A percentile compares a stretch with the other conserved stretches of the same genome.
Evolutionary conservation across 2,329 filamentous ascomycete genomes (phyloP).

Genomic region (Beauveria bassiana): DNA sequence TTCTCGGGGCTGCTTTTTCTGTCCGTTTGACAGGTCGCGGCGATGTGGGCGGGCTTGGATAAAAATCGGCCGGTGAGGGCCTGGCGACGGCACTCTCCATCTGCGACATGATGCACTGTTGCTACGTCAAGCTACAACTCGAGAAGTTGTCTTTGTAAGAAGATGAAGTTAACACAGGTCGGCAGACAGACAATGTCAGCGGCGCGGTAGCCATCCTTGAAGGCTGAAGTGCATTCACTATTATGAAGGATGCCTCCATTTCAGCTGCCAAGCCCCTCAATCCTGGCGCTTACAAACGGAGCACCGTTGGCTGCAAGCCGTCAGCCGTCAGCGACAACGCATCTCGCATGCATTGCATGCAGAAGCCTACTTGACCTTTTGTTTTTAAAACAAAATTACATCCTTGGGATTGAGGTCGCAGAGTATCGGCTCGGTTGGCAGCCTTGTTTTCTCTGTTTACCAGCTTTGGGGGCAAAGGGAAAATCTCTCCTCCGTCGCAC

Average conservation of each 20-base stretch:
- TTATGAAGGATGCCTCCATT: not conserved
- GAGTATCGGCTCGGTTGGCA: no score
- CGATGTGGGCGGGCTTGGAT: constrained; percentile 6
- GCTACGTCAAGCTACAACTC: not conserved
- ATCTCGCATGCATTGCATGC: not conserved
- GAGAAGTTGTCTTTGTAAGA: not conserved
- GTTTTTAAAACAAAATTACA: no score
- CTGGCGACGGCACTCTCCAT: not conserved
- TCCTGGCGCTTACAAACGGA: constrained; percentile 3
- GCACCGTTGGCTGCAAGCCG: not conserved
- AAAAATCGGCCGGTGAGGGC: not conserved
- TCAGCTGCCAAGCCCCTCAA: constrained; percentile 5
- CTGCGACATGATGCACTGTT: not conserved
- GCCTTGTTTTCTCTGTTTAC: not conserved
- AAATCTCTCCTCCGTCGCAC: not conserved
- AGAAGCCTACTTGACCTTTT: not conserved
- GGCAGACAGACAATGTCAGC: not conserved
- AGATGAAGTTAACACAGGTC: not conserved
- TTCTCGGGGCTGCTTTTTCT: not conserved
- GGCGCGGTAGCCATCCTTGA: no score
- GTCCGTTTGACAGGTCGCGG: not conserved
- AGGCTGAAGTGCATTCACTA: no score
- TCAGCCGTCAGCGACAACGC: not conserved
- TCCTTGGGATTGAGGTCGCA: not conserved
- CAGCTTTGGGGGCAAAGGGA: not conserved